Conservation (phyloP, 2,329 filamentous ascomycete genomes). For the Colletotrichum sp. region DNA sequence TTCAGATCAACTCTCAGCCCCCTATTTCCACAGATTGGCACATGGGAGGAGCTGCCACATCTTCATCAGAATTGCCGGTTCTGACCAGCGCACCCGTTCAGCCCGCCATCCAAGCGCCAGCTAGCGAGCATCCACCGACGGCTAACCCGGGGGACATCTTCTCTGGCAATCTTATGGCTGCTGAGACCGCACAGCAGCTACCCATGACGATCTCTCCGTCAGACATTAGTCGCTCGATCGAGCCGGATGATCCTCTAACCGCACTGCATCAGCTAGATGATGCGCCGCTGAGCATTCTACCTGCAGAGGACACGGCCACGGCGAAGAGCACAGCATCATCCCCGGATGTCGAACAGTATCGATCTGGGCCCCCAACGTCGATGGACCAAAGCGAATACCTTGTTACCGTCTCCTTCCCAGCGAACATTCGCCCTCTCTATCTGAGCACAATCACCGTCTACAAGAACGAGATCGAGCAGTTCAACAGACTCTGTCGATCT, state of each 20-base stretch:
- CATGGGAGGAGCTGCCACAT: not conserved
- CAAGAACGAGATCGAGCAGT: constrained; percentile 49
- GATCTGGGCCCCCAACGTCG: not conserved
- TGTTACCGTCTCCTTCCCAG: constrained; percentile 63
- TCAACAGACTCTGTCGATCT: constrained; percentile 32
- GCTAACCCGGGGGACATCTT: constrained; percentile 20
- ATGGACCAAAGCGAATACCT: constrained; percentile 47
- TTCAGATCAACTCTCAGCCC: constrained; percentile 17
- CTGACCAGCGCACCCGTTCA: not conserved
- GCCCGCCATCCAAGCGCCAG: not conserved
- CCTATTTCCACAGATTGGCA: not conserved
- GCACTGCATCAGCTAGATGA: constrained; percentile 1
- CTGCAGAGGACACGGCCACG: constrained; percentile 1
- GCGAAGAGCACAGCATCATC: constrained; percentile 9
- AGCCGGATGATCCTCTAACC: constrained; percentile 24
- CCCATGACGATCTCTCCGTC: constrained; percentile 43
- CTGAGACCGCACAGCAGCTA: constrained; percentile 24
- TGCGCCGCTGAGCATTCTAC: constrained; percentile 3
- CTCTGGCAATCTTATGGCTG: constrained; percentile 24
- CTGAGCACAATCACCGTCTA: constrained; percentile 51
- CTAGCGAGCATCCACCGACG: not conserved
- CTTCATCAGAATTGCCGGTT: constrained; percentile 10
- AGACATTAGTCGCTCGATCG: constrained; percentile 37
- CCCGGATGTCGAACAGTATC: constrained; percentile 9
- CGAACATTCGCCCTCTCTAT: constrained; percentile 58